Evolutionary conservation across 116 monocot species (phyloP).

Genomic region (Trichopus zeylanicus): DNA sequence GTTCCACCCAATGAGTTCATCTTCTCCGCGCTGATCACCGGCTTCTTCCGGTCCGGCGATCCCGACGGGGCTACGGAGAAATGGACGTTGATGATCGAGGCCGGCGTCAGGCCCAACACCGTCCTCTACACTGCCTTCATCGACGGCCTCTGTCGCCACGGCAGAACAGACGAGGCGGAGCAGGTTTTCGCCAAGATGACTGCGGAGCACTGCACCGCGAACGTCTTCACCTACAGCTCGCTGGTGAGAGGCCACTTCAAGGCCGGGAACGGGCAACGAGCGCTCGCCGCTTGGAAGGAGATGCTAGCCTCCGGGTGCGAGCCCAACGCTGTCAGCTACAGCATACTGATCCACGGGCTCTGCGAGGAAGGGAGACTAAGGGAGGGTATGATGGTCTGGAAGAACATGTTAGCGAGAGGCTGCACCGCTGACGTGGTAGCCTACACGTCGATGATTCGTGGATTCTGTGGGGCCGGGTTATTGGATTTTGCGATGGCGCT

Average conservation of each 20-base stretch:
- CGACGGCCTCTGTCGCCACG: slow-evolving; percentile 49
- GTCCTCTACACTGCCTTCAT: slow-evolving; percentile 61
- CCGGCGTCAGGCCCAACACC: slow-evolving; percentile 47
- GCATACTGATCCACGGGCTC: slow-evolving; percentile 68
- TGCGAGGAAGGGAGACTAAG: slow-evolving; percentile 63
- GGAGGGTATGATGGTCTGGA: slow-evolving; percentile 81
- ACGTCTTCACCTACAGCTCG: slow-evolving; percentile 52
- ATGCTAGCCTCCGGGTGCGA: slow-evolving; percentile 46
- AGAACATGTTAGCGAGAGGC: slow-evolving; percentile 47
- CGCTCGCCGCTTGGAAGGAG: slow-evolving; percentile 50
- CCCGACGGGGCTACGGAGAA: slow-evolving; percentile 34
- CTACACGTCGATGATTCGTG: slow-evolving; percentile 77
- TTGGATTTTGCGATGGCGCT: slow-evolving; percentile 47
- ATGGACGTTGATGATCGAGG: slow-evolving; percentile 54
- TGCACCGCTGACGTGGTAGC: slow-evolving; percentile 57
- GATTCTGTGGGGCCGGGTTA: slow-evolving; percentile 48
- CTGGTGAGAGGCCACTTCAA: slow-evolving; percentile 65
- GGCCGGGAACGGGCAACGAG: slow-evolving; percentile 29
- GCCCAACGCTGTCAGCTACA: slow-evolving; percentile 64
- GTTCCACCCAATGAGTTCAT: slow-evolving; percentile 42
- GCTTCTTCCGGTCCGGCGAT: slow-evolving; percentile 37
- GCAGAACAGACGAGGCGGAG: slow-evolving; percentile 53
- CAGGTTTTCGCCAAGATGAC: slow-evolving; percentile 35
- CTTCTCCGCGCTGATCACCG: slow-evolving; percentile 58
- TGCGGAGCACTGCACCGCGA: slow-evolving; percentile 43